These are phyloP conservation scores for maize (Zea mays) DNA, from an alignment of 176 grass and related monocot species.

Conservation along the genomic window Zm-B73-REFERENCE-NAM-5.0 NC_050103.1:154275001-154275500, in stretches of 20 bases:
- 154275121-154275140: constrained; percentile 92
- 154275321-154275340: neutral
- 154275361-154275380: neutral
- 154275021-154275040: constrained; percentile 54
- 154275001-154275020: constrained; percentile 29
- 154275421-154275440: constrained; percentile 20
- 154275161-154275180: constrained; percentile 99
- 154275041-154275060: constrained; percentile 48
- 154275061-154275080: constrained; percentile 39
- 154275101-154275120: constrained; percentile 55
- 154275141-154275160: constrained; percentile 95
- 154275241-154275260: neutral
- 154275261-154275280: constrained; percentile 8
- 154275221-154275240: neutral
- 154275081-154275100: constrained; percentile 57
- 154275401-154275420: constrained; percentile 24
- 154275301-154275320: neutral
- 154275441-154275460: neutral
- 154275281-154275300: neutral
- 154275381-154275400: neutral
- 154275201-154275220: neutral
- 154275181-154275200: constrained; percentile 5
- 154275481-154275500: constrained; percentile 72
- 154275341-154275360: constrained; percentile 3
- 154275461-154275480: constrained; percentile 91